These are phyloP conservation scores for Starmerella apis DNA, from an alignment of 805 yeast species.

Conservation along the genomic window DNA sequence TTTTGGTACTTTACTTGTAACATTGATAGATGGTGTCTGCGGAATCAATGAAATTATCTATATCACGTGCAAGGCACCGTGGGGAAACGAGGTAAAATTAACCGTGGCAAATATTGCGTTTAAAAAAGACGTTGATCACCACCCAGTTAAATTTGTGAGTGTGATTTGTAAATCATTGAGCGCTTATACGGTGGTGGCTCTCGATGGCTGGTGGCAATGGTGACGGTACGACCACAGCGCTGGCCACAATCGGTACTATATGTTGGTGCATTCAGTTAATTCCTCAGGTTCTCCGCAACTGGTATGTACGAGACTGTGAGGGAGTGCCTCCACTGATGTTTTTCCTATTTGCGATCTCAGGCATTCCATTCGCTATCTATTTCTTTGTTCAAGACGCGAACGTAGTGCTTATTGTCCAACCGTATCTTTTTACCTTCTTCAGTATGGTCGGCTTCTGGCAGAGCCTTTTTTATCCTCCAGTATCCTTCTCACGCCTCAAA, in stretches of 20 bases:
- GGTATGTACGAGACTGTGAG: slow-evolving; percentile 61
- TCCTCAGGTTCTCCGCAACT: slow-evolving; percentile 75
- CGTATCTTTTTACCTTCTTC: slow-evolving; percentile 66
- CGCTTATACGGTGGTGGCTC: background rate
- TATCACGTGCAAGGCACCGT: background rate
- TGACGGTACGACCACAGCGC: slow-evolving; percentile 30
- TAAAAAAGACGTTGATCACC: too few species aligned
- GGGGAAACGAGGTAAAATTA: background rate
- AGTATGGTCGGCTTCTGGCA: slow-evolving; percentile 61
- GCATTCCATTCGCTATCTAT: slow-evolving; percentile 79
- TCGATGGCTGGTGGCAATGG: background rate
- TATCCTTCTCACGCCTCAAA: slow-evolving; percentile 27
- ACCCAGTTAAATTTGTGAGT: too few species aligned
- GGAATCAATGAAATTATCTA: background rate
- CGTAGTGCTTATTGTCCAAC: slow-evolving; percentile 75
- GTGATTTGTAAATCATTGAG: background rate
- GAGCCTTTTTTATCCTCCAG: slow-evolving; percentile 66
- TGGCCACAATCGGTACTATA: slow-evolving; percentile 82
- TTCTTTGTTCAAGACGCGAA: slow-evolving; percentile 61
- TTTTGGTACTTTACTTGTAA: background rate
- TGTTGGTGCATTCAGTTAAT: slow-evolving; percentile 87
- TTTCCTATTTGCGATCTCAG: slow-evolving; percentile 69
- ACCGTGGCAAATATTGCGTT: background rate
- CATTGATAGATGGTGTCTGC: background rate
- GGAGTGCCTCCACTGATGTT: slow-evolving; percentile 87